Conservation (phyloP, 202 grass and related monocot genomes). For the Dendrocalamus latiflorus region DNA sequence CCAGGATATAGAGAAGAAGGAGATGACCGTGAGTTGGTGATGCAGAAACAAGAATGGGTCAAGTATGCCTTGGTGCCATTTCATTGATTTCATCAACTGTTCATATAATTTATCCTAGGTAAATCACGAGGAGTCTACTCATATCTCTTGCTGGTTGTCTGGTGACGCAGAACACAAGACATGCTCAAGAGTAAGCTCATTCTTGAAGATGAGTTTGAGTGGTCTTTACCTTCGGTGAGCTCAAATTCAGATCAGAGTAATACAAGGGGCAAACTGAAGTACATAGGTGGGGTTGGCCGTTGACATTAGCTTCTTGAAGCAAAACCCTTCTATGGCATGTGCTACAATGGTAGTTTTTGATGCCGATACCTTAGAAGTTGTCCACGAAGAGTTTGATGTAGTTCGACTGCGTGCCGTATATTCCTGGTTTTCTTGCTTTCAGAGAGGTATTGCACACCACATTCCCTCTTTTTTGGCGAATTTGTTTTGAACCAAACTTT, state of each 20-base stretch:
- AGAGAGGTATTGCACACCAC: constrained; percentile 50
- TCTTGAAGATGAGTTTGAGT: constrained; percentile 67
- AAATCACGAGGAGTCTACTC: neutral
- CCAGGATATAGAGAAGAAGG: constrained; percentile 20
- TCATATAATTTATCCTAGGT: neutral
- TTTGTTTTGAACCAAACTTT: neutral
- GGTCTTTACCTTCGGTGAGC: constrained; percentile 38
- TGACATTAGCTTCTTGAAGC: constrained; percentile 89
- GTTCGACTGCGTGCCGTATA: constrained; percentile 64
- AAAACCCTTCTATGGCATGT: constrained; percentile 66
- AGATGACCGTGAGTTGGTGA: neutral
- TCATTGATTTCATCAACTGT: neutral
- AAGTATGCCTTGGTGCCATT: constrained; percentile 28
- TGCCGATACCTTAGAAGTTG: constrained; percentile 52
- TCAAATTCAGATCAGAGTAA: constrained; percentile 19
- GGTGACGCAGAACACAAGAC: constrained; percentile 58
- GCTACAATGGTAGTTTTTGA: constrained; percentile 66
- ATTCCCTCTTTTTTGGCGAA: neutral
- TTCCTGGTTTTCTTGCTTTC: constrained; percentile 96
- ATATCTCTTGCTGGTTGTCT: neutral
- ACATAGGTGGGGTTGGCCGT: constrained; percentile 71
- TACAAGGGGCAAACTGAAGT: constrained; percentile 43
- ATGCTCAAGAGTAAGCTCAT: constrained; percentile 60
- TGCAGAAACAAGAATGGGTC: constrained; percentile 51
- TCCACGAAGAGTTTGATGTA: constrained; percentile 76